phyloP scores from a whole-genome alignment of 2,329 filamentous ascomycete genomes.

The Plenodomus biglobosus region DNA sequence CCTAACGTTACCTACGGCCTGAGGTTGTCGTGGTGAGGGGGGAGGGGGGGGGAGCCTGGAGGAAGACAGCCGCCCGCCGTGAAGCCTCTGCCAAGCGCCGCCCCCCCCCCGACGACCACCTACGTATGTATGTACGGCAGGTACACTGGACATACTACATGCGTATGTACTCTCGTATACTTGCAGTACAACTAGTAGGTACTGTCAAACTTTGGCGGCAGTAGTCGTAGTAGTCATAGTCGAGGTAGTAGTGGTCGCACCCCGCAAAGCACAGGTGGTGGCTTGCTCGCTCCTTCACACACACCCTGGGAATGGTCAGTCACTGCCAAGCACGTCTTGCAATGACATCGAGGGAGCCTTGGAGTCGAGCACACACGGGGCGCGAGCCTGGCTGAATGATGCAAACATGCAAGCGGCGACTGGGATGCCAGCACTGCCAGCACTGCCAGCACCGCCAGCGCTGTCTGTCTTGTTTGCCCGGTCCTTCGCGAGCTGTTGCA shows the following conservation, averaged over 20 bases:
- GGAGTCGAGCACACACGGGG: no score
- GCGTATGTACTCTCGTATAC: no score
- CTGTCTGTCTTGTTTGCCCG: slow-evolving; percentile 11
- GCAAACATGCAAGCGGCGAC: slow-evolving; percentile 21
- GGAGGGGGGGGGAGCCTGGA: slow-evolving; percentile 20
- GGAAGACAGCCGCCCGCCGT: slow-evolving; percentile 27
- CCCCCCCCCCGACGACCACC: slow-evolving; percentile 6
- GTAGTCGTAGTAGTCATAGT: no score
- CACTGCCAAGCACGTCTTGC: slow-evolving; percentile 22
- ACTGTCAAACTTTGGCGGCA: no score
- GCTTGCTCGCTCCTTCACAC: no score
- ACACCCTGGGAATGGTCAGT: no score
- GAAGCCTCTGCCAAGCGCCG: slow-evolving; percentile 26
- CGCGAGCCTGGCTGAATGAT: slow-evolving; percentile 23
- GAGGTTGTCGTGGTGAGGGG: no score
- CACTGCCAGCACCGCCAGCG: not conserved
- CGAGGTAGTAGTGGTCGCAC: no score
- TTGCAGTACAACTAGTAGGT: no score
- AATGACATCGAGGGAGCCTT: slow-evolving; percentile 34
- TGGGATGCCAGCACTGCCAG: slow-evolving; percentile 10
- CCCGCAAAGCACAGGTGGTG: no score
- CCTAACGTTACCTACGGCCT: no score
- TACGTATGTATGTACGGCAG: slow-evolving; percentile 14
- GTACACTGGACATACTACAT: not conserved
- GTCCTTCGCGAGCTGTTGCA: slow-evolving; percentile 22